Base-by-base conservation (phyloP, 768 basidiomycete genomes). In the Lactifluus hygrophoroides region DNA sequence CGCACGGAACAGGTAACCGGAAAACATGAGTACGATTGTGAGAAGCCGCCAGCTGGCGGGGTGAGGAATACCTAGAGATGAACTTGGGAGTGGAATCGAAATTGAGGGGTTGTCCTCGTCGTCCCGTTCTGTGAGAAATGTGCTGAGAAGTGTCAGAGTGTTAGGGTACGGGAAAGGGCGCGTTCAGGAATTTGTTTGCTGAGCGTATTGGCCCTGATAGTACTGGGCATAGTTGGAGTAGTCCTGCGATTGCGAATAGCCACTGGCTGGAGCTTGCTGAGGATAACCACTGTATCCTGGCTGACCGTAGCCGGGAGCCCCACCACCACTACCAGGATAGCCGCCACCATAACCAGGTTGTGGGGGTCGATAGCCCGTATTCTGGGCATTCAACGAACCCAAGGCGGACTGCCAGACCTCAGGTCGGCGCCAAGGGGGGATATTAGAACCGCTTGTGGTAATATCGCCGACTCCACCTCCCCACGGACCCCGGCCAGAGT, bases 371-470 rank as follows among this genome's bases (percentile, higher is more conserved):
- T 83, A 84, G 30, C 72, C 61, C 63, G 80, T 76, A 64, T 81
- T 78, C 37, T 52, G 56, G 44, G 37, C 48, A 14, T 7, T 16
- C 57, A 76, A 77, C 48, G 76, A 78, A 63, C 46, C 60, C 54
- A 50, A 64, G 60, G 62, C 68, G 58, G 84, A 81, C 64, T 85
- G 82, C 90, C 90, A 93, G 54, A 84, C 82, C 72, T 93, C 90
- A 5, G 90, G 91, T 61, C 89, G 87, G 67, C 90, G 88, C 90
- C 90, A 93, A 28, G 90, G 90, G 68, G 91, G 90, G 57, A 92
- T 80, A 67, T 86, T 90, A 49, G 87, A 83, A 56, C 89, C 88
- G 42, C 79, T 79, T 13, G 74, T 75, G 8, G 79, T 76, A 57
- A 80, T 77, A 52, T 80, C 78, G 54, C 79, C 74, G 55, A 76